Evolutionary conservation across 1,139 yeast species (phyloP), one percentile per base, ranked within the genome.

Genomic region (Candida freyschussii): DNA sequence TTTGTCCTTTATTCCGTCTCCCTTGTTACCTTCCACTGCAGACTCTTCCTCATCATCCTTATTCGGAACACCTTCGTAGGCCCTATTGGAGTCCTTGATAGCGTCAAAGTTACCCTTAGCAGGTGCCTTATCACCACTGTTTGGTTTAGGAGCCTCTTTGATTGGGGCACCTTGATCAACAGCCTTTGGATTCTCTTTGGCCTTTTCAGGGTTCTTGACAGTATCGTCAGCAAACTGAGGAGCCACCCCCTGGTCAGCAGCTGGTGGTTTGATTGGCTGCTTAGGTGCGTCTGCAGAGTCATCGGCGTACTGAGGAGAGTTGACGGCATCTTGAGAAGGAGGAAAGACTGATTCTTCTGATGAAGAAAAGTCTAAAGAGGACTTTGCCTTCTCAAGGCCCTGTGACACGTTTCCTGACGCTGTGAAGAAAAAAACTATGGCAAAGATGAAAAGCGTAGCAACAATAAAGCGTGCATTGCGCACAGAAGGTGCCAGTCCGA

Each of bases 41-140:
- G 20, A 23, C 8, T 32, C 34, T 11, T 24, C 28, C 9, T 27
- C 35, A 13, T 16, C 15, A 10, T 37, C 42, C 32, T 48, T 45
- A 15, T 47, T 50, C 8, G 55, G 55, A 22, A 50, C 55, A 13
- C 53, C 53, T 16, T 36, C 50, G 18, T 50, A 50, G 4, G 46
- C 46, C 35, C 43, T 49, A 18, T 38, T 42, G 16, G 45, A 36
- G 23, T 48, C 52, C 36, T 49, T 50, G 24, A 50, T 49, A 14
- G 55, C 55, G 28, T 45, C 44, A 25, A 44, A 45, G 11, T 35
- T 46, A n/a, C 47, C 46, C 31, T 41, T 35, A 5, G 19, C 19
- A 17, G 30, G 12, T 16, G 29, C 28, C 11, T 30, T 22, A 3
- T 22, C 13, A 5, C 33, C 43, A n/a, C 39, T 27, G 20, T 39